Evolutionary conservation across 345 rosid genomes (phyloP), one percentile per base, ranked within the genome.

Genomic region (Eucalyptus melliodora): DNA sequence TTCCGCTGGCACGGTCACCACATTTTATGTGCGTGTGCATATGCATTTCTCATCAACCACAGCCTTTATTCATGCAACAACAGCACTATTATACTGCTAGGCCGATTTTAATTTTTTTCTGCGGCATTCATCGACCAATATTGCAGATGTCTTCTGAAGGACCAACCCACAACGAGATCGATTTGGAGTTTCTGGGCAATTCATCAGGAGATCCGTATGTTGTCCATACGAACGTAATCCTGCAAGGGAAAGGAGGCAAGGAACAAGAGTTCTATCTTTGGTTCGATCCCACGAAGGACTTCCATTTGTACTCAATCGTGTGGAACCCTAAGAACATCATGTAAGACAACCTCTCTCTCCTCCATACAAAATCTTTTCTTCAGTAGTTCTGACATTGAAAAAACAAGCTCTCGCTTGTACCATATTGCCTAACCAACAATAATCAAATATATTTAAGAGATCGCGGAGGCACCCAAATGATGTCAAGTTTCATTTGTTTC

Each of bases 1-100:
- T 82, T 94, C 96, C 16, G 96, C 97, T 9, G 96, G 96, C 91
- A 95, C 96, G 30, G 95, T 96, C 89, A 95, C 96, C 3, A 92
- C 97, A 16, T 95, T 91, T 87, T 94, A 94, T 47, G 96, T 95
- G 91, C 93, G 93, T 88, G 17, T 30, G 9, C n/a, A 30, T 23
- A 15, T 9, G 13, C 21, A 59, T 42, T 59, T 15, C 27, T 49
- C 30, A 30, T 51, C 19, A 31, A 6, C 37, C 9, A n/a, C 24
- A 42, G 50, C 50, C 3, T 15, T 42, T 47, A 11, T 47, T 82
- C 15, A 42, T 21, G 40, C 47, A 31, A 23, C 26, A n/a, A 44
- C 19, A 37, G 30, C 17, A 67, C 40, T 15, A 67, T 16, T 67
- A n/a, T n/a, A 67, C 40, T 15, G 40, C 77, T 67, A 15, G 19